phyloP scores from a whole-genome alignment of 305 asterid genomes.

The Salvia sclarea region DNA sequence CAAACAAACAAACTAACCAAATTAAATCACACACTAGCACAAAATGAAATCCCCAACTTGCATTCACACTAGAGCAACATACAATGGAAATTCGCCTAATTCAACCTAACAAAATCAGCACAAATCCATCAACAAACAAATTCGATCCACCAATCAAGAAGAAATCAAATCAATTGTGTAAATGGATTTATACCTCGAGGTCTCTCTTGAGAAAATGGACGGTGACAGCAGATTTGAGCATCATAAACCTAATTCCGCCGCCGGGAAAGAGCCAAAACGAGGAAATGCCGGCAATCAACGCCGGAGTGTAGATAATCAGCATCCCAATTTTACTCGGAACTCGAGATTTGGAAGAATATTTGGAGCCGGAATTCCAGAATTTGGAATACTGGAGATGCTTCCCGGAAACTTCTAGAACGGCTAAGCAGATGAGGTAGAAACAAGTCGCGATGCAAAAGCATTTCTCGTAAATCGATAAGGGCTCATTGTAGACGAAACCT shows the following conservation, averaged over 20 bases:
- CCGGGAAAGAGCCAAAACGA: conserved; percentile 50
- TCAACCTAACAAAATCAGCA: neutral
- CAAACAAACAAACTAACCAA: neutral
- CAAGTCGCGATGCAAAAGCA: conserved; percentile 28
- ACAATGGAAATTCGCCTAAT: neutral
- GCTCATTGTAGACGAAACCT: conserved; percentile 42
- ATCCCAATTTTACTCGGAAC: conserved; percentile 52
- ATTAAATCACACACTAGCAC: neutral
- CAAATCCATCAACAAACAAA: neutral
- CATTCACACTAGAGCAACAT: neutral
- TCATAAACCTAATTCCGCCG: conserved; percentile 48
- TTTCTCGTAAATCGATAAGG: conserved; percentile 42
- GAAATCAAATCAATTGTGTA: neutral
- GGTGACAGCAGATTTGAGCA: conserved; percentile 58
- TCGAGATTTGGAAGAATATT: conserved; percentile 17
- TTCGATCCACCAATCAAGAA: neutral
- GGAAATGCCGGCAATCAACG: conserved; percentile 43
- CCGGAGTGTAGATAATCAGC: conserved; percentile 56
- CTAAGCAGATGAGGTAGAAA: conserved; percentile 35
- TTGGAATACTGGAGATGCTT: conserved; percentile 66
- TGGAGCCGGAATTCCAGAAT: conserved; percentile 49
- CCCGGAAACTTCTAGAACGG: conserved; percentile 48
- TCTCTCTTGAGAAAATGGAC: conserved; percentile 65
- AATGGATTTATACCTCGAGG: conserved; percentile 57
- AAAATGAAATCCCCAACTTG: neutral